Evolutionary conservation across 1,284 basidiomycete genomes (phyloP), one percentile per base, ranked within the genome.

Genomic region (Mrakiaceae sp.): DNA sequence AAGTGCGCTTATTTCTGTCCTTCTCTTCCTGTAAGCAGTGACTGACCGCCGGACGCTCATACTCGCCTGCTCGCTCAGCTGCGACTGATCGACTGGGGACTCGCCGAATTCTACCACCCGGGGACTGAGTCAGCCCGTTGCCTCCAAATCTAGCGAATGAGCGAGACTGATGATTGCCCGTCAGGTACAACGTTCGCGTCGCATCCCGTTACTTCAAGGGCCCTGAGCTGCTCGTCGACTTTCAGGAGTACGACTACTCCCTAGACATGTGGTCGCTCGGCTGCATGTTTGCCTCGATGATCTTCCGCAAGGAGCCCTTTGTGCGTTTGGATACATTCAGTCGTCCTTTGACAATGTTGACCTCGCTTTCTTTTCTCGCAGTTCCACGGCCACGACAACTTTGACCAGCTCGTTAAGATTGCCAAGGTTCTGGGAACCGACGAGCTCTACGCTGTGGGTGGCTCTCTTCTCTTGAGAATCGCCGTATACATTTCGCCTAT

Each of bases 201-300:
- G 95, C 95, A 12, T 94, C 90, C 55, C 84, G 95, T 68, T 98
- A 98, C 80, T 98, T 96, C 81, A 98, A 98, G 76, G 95, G 93
- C 0, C 96, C 96, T 4, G 95, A 98, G 76, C 81, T 98, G 65
- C 81, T 98, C 58, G 94, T 98, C 68, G 96, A 98, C 76, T 98
- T 96, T 80, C 93, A 97, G 75, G 92, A 96, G 76, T 98, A 96
- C 72, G 94, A 96, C 76, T 95, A 96, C 74, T 90, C 87, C 75
- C 76, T 94, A 7, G 95, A 98, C 76, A 92, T 98, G 90, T 98
- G 95, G 95, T 93, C 90, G 77, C 85, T 91, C 72, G 95, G 95
- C 5, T 98, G 95, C 77, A 98, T 97, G 91, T 97, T 97, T 76
- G 92, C 92, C 8, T 58, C 54, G 40, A 62, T 66, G 64, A 98